Evolutionary conservation across 176 grass and related monocot genomes (phyloP).

Genomic region (Triticum urartu): DNA sequence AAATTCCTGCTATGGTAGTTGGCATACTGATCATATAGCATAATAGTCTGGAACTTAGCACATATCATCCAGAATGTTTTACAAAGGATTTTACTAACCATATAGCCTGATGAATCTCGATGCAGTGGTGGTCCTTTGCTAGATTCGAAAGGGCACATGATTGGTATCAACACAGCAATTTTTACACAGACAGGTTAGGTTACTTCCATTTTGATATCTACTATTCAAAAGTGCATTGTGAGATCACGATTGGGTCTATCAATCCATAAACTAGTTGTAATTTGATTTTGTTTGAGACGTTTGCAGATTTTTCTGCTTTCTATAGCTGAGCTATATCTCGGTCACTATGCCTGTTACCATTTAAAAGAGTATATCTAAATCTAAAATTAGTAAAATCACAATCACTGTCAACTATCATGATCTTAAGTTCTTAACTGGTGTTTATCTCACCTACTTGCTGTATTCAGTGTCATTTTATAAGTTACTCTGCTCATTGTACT

Average conservation of each 20-base stretch:
- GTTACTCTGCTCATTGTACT: background rate
- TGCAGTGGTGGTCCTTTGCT: slow-evolving; percentile 95
- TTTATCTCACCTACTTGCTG: slow-evolving; percentile 1
- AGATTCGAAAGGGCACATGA: slow-evolving; percentile 88
- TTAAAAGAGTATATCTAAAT: slow-evolving; percentile 3
- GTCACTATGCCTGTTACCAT: background rate
- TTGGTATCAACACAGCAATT: slow-evolving; percentile 98
- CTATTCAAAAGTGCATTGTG: background rate
- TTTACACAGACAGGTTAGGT: slow-evolving; percentile 88
- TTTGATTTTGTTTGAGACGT: background rate
- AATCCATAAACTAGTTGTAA: background rate
- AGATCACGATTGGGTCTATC: background rate
- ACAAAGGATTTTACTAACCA: slow-evolving; percentile 16
- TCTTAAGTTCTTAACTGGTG: background rate
- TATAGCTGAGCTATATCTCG: background rate
- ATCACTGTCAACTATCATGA: background rate
- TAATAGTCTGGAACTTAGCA: background rate
- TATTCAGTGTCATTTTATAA: slow-evolving; percentile 9
- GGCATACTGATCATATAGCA: background rate
- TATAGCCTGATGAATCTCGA: slow-evolving; percentile 27
- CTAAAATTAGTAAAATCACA: background rate
- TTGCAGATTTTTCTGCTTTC: slow-evolving; percentile 12
- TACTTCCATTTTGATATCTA: background rate
- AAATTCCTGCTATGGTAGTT: slow-evolving; percentile 5
- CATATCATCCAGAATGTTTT: background rate